phyloP scores from a whole-genome alignment of 495 filamentous ascomycete genomes.

The Penicillium verhagenii region DNA sequence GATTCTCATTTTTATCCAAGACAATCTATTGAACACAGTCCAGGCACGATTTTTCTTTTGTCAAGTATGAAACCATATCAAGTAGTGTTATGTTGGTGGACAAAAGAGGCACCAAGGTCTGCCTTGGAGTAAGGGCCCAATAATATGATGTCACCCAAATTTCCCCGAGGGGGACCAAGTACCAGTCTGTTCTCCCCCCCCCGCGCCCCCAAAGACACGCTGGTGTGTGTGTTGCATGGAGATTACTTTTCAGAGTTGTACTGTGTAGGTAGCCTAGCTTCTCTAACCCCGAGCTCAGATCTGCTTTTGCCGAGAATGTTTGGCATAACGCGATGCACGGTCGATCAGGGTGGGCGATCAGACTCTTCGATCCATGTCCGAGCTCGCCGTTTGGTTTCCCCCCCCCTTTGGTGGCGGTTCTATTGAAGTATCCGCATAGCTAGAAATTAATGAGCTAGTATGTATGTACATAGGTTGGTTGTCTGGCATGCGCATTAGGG shows the following conservation, averaged over 20 bases:
- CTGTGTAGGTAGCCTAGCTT: neutral
- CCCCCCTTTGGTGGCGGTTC: neutral
- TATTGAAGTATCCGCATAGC: conserved; percentile 16
- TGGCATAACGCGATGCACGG: conserved; percentile 14
- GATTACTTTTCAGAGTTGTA: neutral
- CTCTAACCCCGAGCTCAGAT: neutral
- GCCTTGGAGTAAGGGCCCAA: conserved; percentile 14
- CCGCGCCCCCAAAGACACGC: conserved; percentile 7
- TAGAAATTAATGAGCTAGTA: neutral
- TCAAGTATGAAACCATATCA: conserved; percentile 11
- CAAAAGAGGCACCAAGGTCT: conserved; percentile 14
- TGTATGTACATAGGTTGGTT: conserved; percentile 2
- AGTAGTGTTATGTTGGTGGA: conserved; percentile 13
- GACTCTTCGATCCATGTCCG: neutral
- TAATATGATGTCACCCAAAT: conserved; percentile 19
- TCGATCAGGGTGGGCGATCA: conserved; percentile 6
- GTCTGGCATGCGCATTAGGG: conserved; percentile 16
- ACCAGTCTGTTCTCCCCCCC: too few species aligned
- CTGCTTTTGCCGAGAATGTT: conserved; percentile 2
- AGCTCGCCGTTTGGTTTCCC: neutral
- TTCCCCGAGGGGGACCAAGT: conserved; percentile 4
- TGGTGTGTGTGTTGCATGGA: conserved; percentile 5
- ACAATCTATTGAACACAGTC: conserved; percentile 20
- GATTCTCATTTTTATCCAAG: neutral
- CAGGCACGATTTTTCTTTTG: neutral